Base-by-base conservation (phyloP, 768 basidiomycete species). In the Mycena filopes region DNA sequence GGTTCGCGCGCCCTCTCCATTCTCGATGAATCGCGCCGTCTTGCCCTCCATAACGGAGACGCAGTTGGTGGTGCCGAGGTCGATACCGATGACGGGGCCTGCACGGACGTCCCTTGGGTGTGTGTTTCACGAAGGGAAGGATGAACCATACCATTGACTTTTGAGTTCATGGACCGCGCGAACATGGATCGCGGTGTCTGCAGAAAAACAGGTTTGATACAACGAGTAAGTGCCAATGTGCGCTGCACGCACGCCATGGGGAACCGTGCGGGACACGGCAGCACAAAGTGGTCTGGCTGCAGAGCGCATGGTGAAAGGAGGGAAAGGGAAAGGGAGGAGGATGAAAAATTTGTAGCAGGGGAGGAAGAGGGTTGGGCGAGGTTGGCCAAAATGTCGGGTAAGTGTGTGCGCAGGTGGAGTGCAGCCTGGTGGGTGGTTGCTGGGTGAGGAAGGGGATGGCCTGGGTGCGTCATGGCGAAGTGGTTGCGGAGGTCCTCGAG, bases 1-100 rank as follows among this genome's bases (percentile, higher is more conserved):
- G 67, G 98, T 99, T 71, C 98, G 90, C 61, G 93, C 93, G 83
- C 98, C 97, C 83, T 99, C 97, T 7, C 96, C 83, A 83, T 99
- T 99, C 82, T 98, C 98, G 71, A 99, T 92, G 68, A 99, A 96
- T 70, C 94, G 92, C 53, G 96, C 88, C 38, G 90, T 91, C 83
- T 97, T 90, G 71, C 95, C 96, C 83, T 98, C 96, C 94, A 97
- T 98, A 66, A 98, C 86, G 51, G 92, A 89, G 62, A 96, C 94
- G 78, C 93, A 95, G 79, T 94, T 94, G 31, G 94, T 95, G 41
- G 93, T 95, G 42, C 95, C 96, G 83, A 99, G 84, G 82, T 98
- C 96, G 83, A 99, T 98, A 83, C 96, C 95, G 78, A 96, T 85
- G 64, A 98, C 95, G 55, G 95, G 94, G 68, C 92, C 93, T 91